Base-by-base conservation (phyloP, 305 asterid species). In the Withania somnifera region DNA sequence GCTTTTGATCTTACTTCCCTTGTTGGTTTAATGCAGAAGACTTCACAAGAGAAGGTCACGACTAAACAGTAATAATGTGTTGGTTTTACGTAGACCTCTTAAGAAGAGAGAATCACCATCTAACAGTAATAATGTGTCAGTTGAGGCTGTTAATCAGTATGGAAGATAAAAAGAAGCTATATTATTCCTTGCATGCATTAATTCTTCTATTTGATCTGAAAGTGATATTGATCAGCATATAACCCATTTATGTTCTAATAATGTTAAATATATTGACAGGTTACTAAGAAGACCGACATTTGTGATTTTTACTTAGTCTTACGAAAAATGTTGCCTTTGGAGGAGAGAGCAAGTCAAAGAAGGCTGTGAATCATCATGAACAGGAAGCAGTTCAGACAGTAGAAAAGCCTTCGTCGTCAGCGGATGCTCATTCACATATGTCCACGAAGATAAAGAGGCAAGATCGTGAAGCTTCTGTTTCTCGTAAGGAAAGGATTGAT, bases 261-360 rank as follows among this genome's bases (percentile, higher is more conserved):
- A 57, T 53, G 30, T 40, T 86, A 34, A 51, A 84, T 77, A 14
- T 80, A 54, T 60, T 80, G 50, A 45, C 80, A 95, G 98, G 99
- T 95, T 67, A 95, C 97, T 26, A 95, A 92, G 88, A 94, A 95
- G 88, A 76, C 86, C 1, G 98, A 95, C 84, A 83, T 95, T 81
- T 88, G 85, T 20, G 98, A 95, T 75, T 94, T 95, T 84, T 95
- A 95, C 87, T 93, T 89, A 93, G 86, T 88, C 91, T 94, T 57
- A 57, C 85, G 36, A 94, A 93, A 83, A 95, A 95, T 76, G 91
- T 92, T 42, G 97, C 99, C 15, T 95, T 90, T 85, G 99, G 99
- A 26, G 87, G 85, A 80, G 93, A 87, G 67, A 87, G 91, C 6
- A 90, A 81, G 83, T 80, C 83, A 11, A 78, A 58, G 78, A 90